A percentile compares a stretch with the other conserved stretches of the same genome.
phyloP scores from a whole-genome alignment of 768 basidiomycete genomes.

The Macrocybe gigantea region DNA sequence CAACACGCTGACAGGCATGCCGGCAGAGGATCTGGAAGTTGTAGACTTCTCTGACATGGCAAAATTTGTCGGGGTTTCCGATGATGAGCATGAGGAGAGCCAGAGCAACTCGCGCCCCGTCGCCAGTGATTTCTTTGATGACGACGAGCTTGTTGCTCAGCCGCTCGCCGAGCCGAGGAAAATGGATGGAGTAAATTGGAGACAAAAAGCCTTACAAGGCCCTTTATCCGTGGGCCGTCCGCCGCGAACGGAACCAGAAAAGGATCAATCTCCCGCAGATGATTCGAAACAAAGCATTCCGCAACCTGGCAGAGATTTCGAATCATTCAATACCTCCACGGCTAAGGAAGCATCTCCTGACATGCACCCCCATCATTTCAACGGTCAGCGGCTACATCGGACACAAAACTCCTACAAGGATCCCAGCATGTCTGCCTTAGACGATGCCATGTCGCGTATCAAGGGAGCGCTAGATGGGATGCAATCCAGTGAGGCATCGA shows the following conservation, averaged over 20 bases:
- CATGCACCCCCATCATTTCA: constrained; percentile 15
- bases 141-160: constrained; percentile 13
- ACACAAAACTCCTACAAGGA: constrained; percentile 39
- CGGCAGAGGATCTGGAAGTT: constrained; percentile 66
- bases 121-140: constrained; percentile 74
- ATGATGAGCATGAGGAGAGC: constrained; percentile 1
- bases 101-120: constrained; percentile 37
- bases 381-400: constrained; percentile 29
- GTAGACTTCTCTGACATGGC: constrained; percentile 77
- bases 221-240: neutral
- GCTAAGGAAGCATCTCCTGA: neutral
- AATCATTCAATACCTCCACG: neutral
- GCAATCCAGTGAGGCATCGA: constrained; percentile 39
- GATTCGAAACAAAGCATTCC: neutral
- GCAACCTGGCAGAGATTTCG: neutral
- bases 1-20: constrained; percentile 36
- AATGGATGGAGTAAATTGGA: constrained; percentile 38
- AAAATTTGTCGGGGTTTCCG: constrained; percentile 51
- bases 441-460: constrained; percentile 82
- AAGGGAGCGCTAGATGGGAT: constrained; percentile 73
- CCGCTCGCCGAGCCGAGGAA: constrained; percentile 17
- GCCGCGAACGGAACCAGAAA: constrained; percentile 2
- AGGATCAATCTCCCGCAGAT: neutral
- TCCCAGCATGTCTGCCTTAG: constrained; percentile 64
- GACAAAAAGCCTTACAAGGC: constrained; percentile 22